Conservation (phyloP, 129 eudicot genomes). For the Tagetes erecta region DNA sequence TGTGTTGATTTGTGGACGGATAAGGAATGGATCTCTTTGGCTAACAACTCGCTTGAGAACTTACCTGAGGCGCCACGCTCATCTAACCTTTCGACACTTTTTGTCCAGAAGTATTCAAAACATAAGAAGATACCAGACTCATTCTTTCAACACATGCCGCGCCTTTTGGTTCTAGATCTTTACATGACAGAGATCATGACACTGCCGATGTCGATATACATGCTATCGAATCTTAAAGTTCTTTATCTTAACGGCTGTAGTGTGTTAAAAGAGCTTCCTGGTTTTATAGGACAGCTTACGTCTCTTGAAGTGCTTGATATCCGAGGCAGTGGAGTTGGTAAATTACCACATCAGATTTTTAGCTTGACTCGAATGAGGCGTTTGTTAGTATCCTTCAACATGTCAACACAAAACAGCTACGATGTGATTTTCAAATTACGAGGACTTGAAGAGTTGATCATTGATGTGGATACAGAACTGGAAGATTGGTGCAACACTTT, state of each 20-base stretch:
- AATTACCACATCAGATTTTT: constrained; percentile 24
- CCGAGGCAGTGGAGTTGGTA: constrained; percentile 27
- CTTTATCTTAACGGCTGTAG: constrained; percentile 26
- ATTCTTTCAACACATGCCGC: constrained; percentile 28
- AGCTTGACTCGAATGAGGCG: constrained; percentile 26
- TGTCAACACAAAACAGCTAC: constrained; percentile 30
- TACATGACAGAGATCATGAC: constrained; percentile 29
- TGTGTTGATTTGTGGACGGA: constrained; percentile 31
- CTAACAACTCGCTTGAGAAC: constrained; percentile 26
- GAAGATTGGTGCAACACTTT: constrained; percentile 24
- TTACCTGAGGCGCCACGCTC: constrained; percentile 26
- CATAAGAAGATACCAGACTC: constrained; percentile 28
- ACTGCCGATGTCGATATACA: constrained; percentile 19
- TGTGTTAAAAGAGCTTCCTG: constrained; percentile 26
- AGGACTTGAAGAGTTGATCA: constrained; percentile 35
- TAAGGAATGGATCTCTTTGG: constrained; percentile 33
- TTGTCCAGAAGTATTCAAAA: constrained; percentile 31
- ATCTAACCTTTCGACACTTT: constrained; percentile 27
- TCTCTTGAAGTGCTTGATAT: constrained; percentile 38
- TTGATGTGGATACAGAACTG: constrained; percentile 31
- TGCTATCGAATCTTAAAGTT: constrained; percentile 30
- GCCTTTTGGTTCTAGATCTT: constrained; percentile 33
- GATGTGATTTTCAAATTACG: constrained; percentile 24
- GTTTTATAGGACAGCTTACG: constrained; percentile 25
- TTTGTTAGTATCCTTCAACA: constrained; percentile 34